Conservation (phyloP, 352 stramenopile species). For the Phytophthora pluvialis region DNA sequence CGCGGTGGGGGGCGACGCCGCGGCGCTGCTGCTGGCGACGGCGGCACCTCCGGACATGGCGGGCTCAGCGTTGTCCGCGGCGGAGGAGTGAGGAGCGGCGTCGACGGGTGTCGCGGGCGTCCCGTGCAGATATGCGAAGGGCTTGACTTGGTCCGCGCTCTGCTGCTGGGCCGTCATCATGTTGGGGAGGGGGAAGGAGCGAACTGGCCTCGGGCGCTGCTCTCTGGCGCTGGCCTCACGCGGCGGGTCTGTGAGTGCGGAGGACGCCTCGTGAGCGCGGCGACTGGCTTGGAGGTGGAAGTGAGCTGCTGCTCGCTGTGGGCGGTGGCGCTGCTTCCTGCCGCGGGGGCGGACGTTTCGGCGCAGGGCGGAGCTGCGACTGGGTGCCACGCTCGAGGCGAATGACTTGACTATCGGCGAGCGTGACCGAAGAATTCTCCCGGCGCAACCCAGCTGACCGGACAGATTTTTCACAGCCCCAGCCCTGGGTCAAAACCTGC, state of each 20-base stretch:
- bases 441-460: conserved; percentile 32
- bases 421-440: conserved; percentile 36
- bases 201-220: conserved; percentile 13
- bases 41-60: conserved; percentile 31
- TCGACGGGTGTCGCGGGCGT: conserved; percentile 21
- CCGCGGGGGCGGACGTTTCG: conserved; percentile 22
- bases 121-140: conserved; percentile 42
- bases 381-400: conserved; percentile 18
- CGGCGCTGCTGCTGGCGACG: not conserved
- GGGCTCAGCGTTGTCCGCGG: not conserved
- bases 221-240: conserved; percentile 28
- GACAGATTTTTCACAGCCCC: conserved; percentile 40
- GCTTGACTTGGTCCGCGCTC: conserved; percentile 53
- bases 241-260: conserved; percentile 20
- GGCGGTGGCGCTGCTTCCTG: not conserved
- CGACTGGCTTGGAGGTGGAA: not conserved
- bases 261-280: not conserved
- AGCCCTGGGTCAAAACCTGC: conserved; percentile 7
- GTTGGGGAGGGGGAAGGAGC: conserved; percentile 21
- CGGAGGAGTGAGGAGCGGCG: not conserved
- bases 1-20: conserved; percentile 26
- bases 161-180: conserved; percentile 73
- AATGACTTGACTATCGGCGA: conserved; percentile 21
- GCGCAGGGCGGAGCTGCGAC: conserved; percentile 15
- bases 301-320: not conserved